Evolutionary conservation across 2,329 filamentous ascomycete genomes (phyloP), one percentile per base, ranked within the genome.

Genomic region (Colletotrichum lentis): DNA sequence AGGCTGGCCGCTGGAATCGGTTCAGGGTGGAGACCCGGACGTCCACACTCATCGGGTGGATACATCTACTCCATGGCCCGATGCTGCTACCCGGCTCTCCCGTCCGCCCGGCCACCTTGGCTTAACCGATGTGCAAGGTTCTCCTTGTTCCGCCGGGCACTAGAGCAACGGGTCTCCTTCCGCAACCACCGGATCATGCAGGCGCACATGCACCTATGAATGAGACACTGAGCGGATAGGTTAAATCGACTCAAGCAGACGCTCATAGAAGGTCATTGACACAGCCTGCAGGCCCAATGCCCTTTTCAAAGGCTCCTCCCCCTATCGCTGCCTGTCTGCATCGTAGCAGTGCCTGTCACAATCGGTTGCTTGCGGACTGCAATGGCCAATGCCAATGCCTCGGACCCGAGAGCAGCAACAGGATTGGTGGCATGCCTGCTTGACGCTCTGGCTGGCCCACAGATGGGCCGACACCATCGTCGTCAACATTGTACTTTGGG

Each of bases 61-160:
- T 69, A 66, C 53, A 53, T 56, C 50, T 56, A 69, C 66, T 66
- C 49, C 56, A 56, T 52, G 52, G 62, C 62, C 31, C 50, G 55
- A 69, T 61, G 66, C 62, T 66, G 44, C 37, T 44, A 57, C 56
- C 62, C 55, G 50, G 44, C 22, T 68, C 11, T 65, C 54, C 61
- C 55, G 50, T 39, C 64, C 47, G 54, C 54, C 62, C 62, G 49
- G 47, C 62, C 62, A 55, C 54, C 41, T 46, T 58, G 41, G 35
- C 61, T 58, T 59, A 37, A 62, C 66, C 67, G 66, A 62, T 50
- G 57, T 62, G 62, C 69, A 70, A 62, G 69, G 66, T 56, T 69
- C 41, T 41, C 57, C 63, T 67, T 62, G 63, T 50, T 53, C 39
- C 57, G 67, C 37, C 44, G 46, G 54, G 31, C 31, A 35, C 57